These are phyloP conservation scores for Trichodelitschia bisporula DNA, from an alignment of 495 filamentous ascomycete species.

Conservation along the genomic window DNA sequence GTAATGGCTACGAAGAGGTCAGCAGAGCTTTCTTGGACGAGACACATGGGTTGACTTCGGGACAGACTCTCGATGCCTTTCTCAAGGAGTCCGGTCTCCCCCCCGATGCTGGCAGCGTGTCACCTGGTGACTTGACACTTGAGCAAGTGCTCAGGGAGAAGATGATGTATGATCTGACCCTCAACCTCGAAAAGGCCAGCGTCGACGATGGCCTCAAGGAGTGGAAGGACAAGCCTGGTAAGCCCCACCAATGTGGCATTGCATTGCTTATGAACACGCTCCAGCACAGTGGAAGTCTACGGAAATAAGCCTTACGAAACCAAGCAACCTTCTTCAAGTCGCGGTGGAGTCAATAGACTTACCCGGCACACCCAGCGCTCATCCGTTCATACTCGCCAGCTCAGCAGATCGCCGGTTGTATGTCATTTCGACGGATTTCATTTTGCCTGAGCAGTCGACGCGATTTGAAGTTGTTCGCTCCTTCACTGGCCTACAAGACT, in stretches of 20 bases:
- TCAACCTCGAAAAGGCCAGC: constrained; percentile 30
- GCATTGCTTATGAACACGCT: constrained; percentile 1
- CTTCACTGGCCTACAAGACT: constrained; percentile 22
- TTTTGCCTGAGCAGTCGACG: constrained; percentile 4
- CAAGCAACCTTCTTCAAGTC: no score
- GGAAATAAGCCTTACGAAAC: no score
- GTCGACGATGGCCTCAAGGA: no score
- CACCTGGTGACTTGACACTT: constrained; percentile 27
- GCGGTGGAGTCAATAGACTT: no score
- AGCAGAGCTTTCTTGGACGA: neutral
- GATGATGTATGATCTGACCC: constrained; percentile 30
- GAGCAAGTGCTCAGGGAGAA: constrained; percentile 43
- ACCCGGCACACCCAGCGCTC: no score
- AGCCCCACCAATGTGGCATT: neutral
- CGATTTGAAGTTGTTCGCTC: constrained; percentile 7
- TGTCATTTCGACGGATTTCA: constrained; percentile 23
- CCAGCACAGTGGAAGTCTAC: neutral
- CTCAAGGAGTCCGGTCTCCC: constrained; percentile 34
- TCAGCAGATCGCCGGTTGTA: constrained; percentile 28
- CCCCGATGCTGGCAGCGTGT: constrained; percentile 17
- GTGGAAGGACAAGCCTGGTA: constrained; percentile 9
- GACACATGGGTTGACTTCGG: constrained; percentile 1
- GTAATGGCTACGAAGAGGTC: constrained; percentile 2
- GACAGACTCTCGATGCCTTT: constrained; percentile 30
- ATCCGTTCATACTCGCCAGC: constrained; percentile 23